phyloP scores from a whole-genome alignment of 1,284 basidiomycete species.

The Ceratobasidium sp. region DNA sequence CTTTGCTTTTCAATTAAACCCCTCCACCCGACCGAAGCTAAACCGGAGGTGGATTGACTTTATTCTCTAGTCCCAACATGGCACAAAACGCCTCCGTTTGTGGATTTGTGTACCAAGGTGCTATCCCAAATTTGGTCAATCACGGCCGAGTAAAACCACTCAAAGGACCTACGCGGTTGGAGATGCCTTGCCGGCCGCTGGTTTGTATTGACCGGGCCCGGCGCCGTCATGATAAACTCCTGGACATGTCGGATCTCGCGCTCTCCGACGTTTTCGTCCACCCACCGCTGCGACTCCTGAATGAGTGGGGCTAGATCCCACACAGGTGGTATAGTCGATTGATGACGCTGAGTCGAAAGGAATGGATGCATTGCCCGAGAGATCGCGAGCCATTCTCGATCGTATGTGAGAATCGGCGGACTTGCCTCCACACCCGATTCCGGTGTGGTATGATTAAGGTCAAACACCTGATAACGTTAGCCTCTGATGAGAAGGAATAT shows the following conservation, averaged over 20 bases:
- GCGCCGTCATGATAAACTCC: conserved; percentile 74
- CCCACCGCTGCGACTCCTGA: conserved; percentile 67
- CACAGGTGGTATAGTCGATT: conserved; percentile 66
- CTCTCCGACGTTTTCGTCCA: conserved; percentile 60
- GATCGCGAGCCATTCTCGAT: conserved; percentile 93
- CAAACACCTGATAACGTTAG: conserved; percentile 63
- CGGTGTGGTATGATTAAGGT: conserved; percentile 57
- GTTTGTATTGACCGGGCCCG: conserved; percentile 54
- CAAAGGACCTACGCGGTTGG: conserved; percentile 41
- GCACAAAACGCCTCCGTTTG: conserved; percentile 87
- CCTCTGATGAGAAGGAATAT: background rate
- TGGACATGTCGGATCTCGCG: conserved; percentile 66
- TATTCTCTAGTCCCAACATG: conserved; percentile 80
- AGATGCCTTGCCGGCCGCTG: conserved; percentile 20
- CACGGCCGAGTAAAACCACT: background rate
- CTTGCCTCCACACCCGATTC: conserved; percentile 40
- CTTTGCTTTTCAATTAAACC: background rate
- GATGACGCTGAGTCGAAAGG: conserved; percentile 63
- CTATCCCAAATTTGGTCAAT: conserved; percentile 51
- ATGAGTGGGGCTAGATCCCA: conserved; percentile 64
- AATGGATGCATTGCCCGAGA: conserved; percentile 82
- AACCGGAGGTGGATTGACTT: conserved; percentile 61
- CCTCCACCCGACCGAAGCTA: background rate
- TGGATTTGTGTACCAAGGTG: conserved; percentile 82
- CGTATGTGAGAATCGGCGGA: conserved; percentile 61